phyloP scores from a whole-genome alignment of 805 yeast genomes.

The Candida ulmi region DNA sequence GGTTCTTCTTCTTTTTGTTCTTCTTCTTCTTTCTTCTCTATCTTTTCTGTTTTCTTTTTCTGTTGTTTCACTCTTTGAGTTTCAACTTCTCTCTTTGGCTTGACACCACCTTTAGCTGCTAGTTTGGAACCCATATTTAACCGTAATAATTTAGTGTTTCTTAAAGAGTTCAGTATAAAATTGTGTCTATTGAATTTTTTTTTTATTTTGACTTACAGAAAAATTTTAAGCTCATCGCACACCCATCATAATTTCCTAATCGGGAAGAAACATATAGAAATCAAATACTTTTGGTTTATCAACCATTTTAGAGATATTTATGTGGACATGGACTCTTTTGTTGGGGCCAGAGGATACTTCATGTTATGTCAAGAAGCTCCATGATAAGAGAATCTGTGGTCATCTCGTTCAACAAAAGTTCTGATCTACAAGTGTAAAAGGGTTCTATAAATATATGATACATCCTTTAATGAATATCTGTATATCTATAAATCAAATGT shows the following conservation, averaged over 20 bases:
- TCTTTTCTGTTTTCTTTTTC: neutral
- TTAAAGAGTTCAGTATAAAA: neutral
- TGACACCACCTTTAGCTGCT: slow-evolving; percentile 14
- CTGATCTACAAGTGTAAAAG: too few relatives aligned
- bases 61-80: slow-evolving; percentile 6
- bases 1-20: slow-evolving; percentile 13
- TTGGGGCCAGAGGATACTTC: too few relatives aligned
- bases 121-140: slow-evolving; percentile 12
- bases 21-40: slow-evolving; percentile 4
- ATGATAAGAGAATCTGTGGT: too few relatives aligned
- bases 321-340: too few relatives aligned
- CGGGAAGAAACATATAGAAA: too few relatives aligned
- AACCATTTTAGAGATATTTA: too few relatives aligned
- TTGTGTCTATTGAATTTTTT: neutral
- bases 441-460: too few relatives aligned
- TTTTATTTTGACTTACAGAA: slow-evolving; percentile 1
- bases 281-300: too few relatives aligned
- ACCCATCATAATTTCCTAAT: neutral
- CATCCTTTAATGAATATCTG: too few relatives aligned
- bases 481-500: too few relatives aligned
- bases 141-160: neutral
- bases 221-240: slow-evolving; percentile 13
- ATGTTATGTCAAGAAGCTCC: too few relatives aligned
- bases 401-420: too few relatives aligned
- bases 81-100: slow-evolving; percentile 14